These are phyloP conservation scores for Cercospora janseana DNA, from an alignment of 2,329 filamentous ascomycete species.

Conservation along the genomic window DNA sequence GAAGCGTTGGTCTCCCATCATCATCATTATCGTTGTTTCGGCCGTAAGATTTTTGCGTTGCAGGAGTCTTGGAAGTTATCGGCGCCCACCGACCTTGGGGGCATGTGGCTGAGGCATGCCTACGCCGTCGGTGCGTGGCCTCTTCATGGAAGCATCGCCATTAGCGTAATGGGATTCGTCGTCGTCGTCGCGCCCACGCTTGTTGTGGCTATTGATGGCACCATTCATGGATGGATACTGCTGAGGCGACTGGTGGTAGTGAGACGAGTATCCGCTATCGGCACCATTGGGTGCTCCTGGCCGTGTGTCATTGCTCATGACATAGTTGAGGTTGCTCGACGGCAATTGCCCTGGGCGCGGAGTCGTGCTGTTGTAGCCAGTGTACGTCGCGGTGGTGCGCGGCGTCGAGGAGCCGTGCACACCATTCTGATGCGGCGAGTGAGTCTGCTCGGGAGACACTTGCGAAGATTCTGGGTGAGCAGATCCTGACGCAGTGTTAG, in stretches of 20 bases:
- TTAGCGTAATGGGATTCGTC: slow-evolving; percentile 62
- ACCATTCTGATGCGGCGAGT: slow-evolving; percentile 76
- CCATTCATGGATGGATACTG: slow-evolving; percentile 65
- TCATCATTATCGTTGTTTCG: slow-evolving; percentile 14
- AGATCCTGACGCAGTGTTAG: slow-evolving; percentile 60
- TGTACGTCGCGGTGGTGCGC: slow-evolving; percentile 72
- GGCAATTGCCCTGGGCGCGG: slow-evolving; percentile 65
- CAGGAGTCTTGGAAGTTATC: slow-evolving; percentile 25
- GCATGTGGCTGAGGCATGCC: slow-evolving; percentile 34
- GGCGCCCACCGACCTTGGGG: slow-evolving; percentile 34
- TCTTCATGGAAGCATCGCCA: slow-evolving; percentile 66
- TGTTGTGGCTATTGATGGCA: slow-evolving; percentile 49
- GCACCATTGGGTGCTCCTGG: slow-evolving; percentile 54
- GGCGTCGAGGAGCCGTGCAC: slow-evolving; percentile 78
- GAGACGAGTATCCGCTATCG: slow-evolving; percentile 65
- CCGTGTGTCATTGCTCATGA: slow-evolving; percentile 69
- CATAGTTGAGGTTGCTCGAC: slow-evolving; percentile 81
- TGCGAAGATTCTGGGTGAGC: slow-evolving; percentile 69
- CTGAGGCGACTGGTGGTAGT: slow-evolving; percentile 55
- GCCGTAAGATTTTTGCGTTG: slow-evolving; percentile 16
- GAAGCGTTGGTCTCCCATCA: slow-evolving; percentile 21
- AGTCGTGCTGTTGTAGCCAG: slow-evolving; percentile 71
- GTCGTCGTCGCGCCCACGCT: slow-evolving; percentile 62
- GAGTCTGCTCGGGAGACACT: slow-evolving; percentile 76
- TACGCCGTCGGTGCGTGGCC: slow-evolving; percentile 64